Base-by-base conservation (phyloP, 345 rosid genomes). In the Camelina hispida region DNA sequence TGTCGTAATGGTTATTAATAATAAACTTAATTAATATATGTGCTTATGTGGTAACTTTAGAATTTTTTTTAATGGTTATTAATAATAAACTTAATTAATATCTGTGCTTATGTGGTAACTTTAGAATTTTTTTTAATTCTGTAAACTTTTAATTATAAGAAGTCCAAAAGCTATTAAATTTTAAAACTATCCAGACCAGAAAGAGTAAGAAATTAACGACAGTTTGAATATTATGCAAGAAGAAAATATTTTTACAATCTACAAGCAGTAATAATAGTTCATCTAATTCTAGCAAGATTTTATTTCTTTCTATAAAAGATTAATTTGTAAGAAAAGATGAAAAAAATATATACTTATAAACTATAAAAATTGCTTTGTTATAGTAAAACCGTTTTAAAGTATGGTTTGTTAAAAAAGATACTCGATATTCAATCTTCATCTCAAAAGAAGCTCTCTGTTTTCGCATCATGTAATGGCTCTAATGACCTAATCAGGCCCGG, bases 211-310 rank as follows among this genome's bases (percentile, higher is more conserved):
- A 48, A 71, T 58, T 48, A 30, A 34, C 52, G 43, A 51, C 43
- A 13, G 0, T 48, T 59, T 53, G 2, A 3, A 8, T 62, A 18
- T 30, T 9, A 43, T 61, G 48, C 28, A 43, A 32, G 4, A 37
- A 60, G 42, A 32, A 46, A 28, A 28, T 28, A 54, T 69, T 53
- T 43, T 48, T 69, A 55, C 75, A 69, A 62, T 69, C 64, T 76
- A 18, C 40, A 61, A 14, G 56, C 17, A 40, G 17, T 72, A 62
- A 52, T 62, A 25, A 17, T 30, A 20, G 23, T 13, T 50, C 25
- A 51, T 28, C 1, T 44, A 42, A 3, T 18, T 30, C 2, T 9
- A 1, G 5, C 11, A 54, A 7, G 2, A 7, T 18, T 14, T 54
- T 1, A 38, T 7, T 23, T 28, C 1, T 55, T 40, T 16, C 7